phyloP scores from a whole-genome alignment of 495 filamentous ascomycete genomes.

The Lepraria neglecta region DNA sequence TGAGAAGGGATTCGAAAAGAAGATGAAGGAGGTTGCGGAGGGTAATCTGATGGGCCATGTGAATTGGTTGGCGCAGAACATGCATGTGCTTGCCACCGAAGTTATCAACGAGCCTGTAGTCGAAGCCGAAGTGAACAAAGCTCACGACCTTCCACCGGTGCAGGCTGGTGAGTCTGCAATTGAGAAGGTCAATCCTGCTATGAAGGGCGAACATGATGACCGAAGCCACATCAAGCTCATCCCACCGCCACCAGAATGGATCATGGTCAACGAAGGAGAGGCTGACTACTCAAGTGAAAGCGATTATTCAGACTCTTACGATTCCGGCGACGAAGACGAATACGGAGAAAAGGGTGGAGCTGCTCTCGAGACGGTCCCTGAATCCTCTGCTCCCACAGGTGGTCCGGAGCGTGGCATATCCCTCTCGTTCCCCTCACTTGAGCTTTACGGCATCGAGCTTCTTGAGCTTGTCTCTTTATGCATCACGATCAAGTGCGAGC shows the following conservation, averaged over 20 bases:
- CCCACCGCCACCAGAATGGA: slow-evolving; percentile 79
- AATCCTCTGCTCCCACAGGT: slow-evolving; percentile 20
- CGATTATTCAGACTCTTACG: slow-evolving; percentile 42
- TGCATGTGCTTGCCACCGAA: slow-evolving; percentile 60
- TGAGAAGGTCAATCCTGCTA: neutral
- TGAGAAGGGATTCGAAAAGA: slow-evolving; percentile 59
- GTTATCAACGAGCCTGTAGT: slow-evolving; percentile 30
- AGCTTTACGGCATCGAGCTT: slow-evolving; percentile 75
- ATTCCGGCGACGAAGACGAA: slow-evolving; percentile 39
- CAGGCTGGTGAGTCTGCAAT: slow-evolving; percentile 21
- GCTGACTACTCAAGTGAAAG: slow-evolving; percentile 33
- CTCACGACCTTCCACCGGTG: slow-evolving; percentile 14
- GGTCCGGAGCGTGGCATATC: slow-evolving; percentile 61
- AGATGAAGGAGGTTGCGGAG: slow-evolving; percentile 49
- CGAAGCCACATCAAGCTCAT: slow-evolving; percentile 68
- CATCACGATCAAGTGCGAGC: slow-evolving; percentile 72
- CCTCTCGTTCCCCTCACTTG: slow-evolving; percentile 74
- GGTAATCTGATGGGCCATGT: slow-evolving; percentile 65
- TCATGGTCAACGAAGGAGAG: slow-evolving; percentile 33
- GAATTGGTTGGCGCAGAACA: slow-evolving; percentile 71
- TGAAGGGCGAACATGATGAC: slow-evolving; percentile 34
- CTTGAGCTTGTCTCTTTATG: slow-evolving; percentile 65
- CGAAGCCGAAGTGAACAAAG: slow-evolving; percentile 27
- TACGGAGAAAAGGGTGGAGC: slow-evolving; percentile 47
- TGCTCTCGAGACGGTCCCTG: slow-evolving; percentile 24